A percentile compares a stretch with the other conserved stretches of the same genome.
Conservation (phyloP, 352 stramenopile species). For the Pythium biforme region DNA sequence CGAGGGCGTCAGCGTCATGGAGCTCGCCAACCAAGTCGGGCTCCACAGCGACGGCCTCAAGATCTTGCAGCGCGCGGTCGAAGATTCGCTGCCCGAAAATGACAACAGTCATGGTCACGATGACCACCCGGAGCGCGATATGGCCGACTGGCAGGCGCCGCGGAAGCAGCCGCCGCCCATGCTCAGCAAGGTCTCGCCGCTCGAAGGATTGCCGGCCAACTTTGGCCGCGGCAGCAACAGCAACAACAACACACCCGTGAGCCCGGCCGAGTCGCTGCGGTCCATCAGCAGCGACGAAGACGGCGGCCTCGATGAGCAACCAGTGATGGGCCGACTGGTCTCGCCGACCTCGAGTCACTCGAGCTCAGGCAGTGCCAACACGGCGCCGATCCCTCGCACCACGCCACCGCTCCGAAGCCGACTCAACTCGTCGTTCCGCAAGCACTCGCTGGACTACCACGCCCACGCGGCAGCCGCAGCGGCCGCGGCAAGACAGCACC, state of each 20-base stretch:
- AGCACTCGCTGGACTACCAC: conserved; percentile 42
- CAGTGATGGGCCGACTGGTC: conserved; percentile 34
- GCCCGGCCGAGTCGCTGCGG: conserved; percentile 32
- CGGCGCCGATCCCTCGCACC: conserved; percentile 9
- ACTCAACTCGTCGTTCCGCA: conserved; percentile 28
- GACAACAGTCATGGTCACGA: not conserved
- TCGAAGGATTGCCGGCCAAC: conserved; percentile 6
- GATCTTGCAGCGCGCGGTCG: conserved; percentile 37
- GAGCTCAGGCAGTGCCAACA: conserved; percentile 36
- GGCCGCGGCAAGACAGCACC: conserved; percentile 21
- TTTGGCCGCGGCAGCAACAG: conserved; percentile 19
- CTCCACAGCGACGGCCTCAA: conserved; percentile 45
- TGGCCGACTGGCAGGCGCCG: conserved; percentile 3
- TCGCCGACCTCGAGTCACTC: conserved; percentile 60
- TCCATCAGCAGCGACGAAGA: conserved; percentile 27
- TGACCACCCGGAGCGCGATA: conserved; percentile 7
- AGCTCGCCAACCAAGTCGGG: conserved; percentile 48
- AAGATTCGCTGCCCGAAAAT: conserved; percentile 4
- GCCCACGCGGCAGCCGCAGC: conserved; percentile 17
- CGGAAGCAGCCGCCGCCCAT: conserved; percentile 4
- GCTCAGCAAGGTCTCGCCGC: conserved; percentile 4
- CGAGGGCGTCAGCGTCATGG: conserved; percentile 44
- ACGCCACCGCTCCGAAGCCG: conserved; percentile 26
- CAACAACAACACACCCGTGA: conserved; percentile 21
- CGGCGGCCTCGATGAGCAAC: not conserved